These are phyloP conservation scores for Yarrowia sp. DNA, from an alignment of 805 yeast genomes.

Conservation along the genomic window DNA sequence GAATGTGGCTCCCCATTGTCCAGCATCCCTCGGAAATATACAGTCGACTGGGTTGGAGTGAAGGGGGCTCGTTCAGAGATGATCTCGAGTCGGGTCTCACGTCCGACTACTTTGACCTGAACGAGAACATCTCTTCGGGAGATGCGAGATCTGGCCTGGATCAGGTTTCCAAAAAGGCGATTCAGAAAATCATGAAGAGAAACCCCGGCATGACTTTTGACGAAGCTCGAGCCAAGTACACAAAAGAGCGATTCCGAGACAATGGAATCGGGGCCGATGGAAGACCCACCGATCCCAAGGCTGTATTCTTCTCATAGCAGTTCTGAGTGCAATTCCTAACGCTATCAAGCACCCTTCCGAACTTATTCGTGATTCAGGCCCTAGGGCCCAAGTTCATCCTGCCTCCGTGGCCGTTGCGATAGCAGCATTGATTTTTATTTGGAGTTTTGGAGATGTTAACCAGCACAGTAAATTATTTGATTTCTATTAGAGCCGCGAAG, in stretches of 20 bases:
- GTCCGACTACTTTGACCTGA: slow-evolving; percentile 65
- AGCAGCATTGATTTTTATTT: slow-evolving; percentile 7
- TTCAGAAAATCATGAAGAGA: slow-evolving; percentile 61
- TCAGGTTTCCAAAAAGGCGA: slow-evolving; percentile 58
- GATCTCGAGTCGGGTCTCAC: slow-evolving; percentile 66
- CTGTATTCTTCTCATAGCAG: slow-evolving; percentile 52
- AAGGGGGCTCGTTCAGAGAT: slow-evolving; percentile 49
- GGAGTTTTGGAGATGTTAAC: not conserved
- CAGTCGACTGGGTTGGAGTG: slow-evolving; percentile 27
- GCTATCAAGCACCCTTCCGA: not conserved
- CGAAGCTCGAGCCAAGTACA: slow-evolving; percentile 67
- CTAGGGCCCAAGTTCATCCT: slow-evolving; percentile 3
- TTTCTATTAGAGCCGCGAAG: too few species aligned
- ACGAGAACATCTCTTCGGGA: slow-evolving; percentile 54
- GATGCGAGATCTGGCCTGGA: slow-evolving; percentile 72
- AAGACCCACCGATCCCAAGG: slow-evolving; percentile 69
- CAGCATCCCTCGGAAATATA: slow-evolving; percentile 27
- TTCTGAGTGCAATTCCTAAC: not conserved
- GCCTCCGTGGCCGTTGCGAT: slow-evolving; percentile 9
- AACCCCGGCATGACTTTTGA: slow-evolving; percentile 62
- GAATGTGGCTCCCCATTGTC: slow-evolving; percentile 24
- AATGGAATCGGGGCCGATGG: slow-evolving; percentile 71
- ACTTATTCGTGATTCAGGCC: not conserved
- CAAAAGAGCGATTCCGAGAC: slow-evolving; percentile 55
- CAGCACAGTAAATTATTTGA: slow-evolving; percentile 9